Evolutionary conservation across 2,329 filamentous ascomycete species (phyloP).

Genomic region (Massarina eburnea): DNA sequence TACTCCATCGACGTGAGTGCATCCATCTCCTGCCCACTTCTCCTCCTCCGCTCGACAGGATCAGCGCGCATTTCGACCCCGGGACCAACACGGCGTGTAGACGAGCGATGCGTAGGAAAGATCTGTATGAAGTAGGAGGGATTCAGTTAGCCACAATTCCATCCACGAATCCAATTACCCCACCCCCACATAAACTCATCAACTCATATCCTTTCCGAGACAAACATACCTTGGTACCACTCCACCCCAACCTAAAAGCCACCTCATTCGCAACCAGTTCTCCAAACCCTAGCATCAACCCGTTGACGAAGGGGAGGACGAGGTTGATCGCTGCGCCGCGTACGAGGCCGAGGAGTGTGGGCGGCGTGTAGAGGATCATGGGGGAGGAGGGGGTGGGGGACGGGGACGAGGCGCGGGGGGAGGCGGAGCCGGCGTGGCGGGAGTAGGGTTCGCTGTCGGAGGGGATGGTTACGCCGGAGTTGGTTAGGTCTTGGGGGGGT

Average conservation of each 20-base stretch:
- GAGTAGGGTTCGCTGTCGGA: conserved; percentile 86
- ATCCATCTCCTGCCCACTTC: conserved; percentile 58
- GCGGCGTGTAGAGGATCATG: conserved; percentile 84
- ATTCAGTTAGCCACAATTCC: background rate
- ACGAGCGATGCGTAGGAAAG: conserved; percentile 58
- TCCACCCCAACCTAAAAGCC: conserved; percentile 91
- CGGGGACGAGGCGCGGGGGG: conserved; percentile 63
- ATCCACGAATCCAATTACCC: background rate
- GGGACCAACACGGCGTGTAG: conserved; percentile 69
- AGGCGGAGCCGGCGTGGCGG: conserved; percentile 60
- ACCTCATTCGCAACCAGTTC: conserved; percentile 96
- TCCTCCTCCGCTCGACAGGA: conserved; percentile 57
- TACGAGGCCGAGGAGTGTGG: conserved; percentile 81
- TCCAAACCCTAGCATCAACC: conserved; percentile 96
- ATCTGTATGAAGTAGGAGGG: conserved; percentile 44
- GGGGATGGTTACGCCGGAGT: conserved; percentile 74
- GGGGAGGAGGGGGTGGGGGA: conserved; percentile 65
- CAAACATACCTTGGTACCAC: conserved; percentile 78
- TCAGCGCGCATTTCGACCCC: conserved; percentile 79
- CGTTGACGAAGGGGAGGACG: conserved; percentile 93
- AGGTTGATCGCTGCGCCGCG: conserved; percentile 93
- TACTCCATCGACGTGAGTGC: conserved; percentile 71
- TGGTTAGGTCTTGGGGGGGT: conserved; percentile 56
- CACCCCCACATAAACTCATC: too few relatives aligned
- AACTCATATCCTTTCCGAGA: too few relatives aligned